Base-by-base conservation (phyloP, 208 protist species). In the Crithidia mellificae region DNA sequence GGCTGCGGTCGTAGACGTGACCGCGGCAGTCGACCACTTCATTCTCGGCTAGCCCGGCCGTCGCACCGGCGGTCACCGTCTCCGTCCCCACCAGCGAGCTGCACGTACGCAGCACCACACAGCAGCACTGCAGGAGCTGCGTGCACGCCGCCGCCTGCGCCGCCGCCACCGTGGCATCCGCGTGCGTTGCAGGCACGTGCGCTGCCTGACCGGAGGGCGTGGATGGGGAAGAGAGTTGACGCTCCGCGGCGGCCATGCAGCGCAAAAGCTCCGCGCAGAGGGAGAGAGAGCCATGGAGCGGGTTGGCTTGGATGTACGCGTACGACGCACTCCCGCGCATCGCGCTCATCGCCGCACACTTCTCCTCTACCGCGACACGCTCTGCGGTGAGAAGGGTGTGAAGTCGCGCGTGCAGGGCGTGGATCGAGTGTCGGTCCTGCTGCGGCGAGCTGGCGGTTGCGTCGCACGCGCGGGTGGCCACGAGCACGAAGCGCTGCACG, bases 21-120 rank as follows among this genome's bases (percentile, higher is more conserved):
- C 91, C 91, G 62, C 91, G 85, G 75, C 91, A 96, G 68, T 96
- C 91, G 12, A 96, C 89, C 27, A 77, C 80, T 34, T 85, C 85
- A 32, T 53, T 47, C 27, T 24, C 61, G 2, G 32, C 63, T 6
- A 43, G 6, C 15, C 41, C 30, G 22, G 51, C 69, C 0, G 66
- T 56, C 1, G 41, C 49, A 15, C 44, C 68, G 41, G 38, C 57
- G 2, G 59, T 36, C 39, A 76, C 50, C 32, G 70, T 68, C 55
- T 79, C 74, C 15, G 66, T 72, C 19, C 80, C 80, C 9, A 81
- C 80, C 6, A 85, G 50, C 11, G 76, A 68, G 50, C 61, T 66
- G 72, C 76, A 82, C 22, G 74, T 66, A 30, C 76, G 72, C 34
- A 92, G 54, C 12, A 84, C 81, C 17, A 74, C 53, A 54, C 72